A percentile compares a stretch with the other conserved stretches of the same genome.
Conservation (phyloP, 352 stramenopile genomes). For the Phytophthora tentaculata region DNA sequence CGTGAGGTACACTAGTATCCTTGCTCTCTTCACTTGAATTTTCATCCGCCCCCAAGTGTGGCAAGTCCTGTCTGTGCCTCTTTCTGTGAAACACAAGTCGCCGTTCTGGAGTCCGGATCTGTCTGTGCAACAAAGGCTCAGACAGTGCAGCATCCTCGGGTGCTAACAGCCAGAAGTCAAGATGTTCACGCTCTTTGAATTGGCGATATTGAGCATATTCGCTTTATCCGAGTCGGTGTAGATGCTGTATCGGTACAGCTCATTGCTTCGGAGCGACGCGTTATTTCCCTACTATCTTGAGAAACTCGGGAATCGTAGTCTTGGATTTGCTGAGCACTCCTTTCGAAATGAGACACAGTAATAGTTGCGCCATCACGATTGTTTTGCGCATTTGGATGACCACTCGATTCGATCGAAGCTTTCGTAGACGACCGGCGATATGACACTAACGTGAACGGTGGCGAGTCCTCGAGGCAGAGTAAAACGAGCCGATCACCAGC, state of each 20-base stretch:
- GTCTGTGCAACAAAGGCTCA: constrained; percentile 4
- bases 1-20: too few relatives aligned
- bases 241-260: background rate
- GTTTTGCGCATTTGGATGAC: background rate
- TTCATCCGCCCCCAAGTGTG: background rate
- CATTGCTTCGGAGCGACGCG: background rate
- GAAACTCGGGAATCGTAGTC: too few relatives aligned
- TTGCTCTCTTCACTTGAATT: too few relatives aligned
- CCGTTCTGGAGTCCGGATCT: background rate
- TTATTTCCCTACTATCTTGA: background rate
- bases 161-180: constrained; percentile 6
- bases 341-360: background rate
- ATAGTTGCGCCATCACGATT: background rate
- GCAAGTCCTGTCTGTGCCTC: background rate
- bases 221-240: background rate
- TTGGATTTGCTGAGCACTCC: too few relatives aligned
- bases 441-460: constrained; percentile 38
- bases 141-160: constrained; percentile 8
- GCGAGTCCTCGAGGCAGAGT: constrained; percentile 35
- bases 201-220: background rate
- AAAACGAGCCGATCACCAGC: constrained; percentile 7
- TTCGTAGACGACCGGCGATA: constrained; percentile 26
- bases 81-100: constrained; percentile 16
- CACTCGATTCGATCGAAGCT: background rate
- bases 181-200: background rate